phyloP scores from a whole-genome alignment of 371 early-diverging fungal genomes.

The Actinomucor elegans region DNA sequence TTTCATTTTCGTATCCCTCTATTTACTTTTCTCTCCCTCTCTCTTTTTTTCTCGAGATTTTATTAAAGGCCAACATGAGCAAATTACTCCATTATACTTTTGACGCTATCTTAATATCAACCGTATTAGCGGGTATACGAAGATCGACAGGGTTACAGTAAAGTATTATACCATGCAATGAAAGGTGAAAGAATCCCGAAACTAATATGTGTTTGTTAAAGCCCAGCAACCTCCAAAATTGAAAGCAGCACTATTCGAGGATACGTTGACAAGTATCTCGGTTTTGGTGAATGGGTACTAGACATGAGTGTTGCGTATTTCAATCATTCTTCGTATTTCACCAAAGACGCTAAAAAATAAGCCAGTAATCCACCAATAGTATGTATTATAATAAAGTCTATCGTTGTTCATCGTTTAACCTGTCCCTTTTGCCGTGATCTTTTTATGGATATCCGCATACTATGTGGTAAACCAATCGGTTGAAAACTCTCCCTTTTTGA shows the following conservation, averaged over 20 bases:
- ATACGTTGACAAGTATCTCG: constrained; percentile 61
- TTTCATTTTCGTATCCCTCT: no score
- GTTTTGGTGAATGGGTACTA: constrained; percentile 67
- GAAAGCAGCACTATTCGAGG: constrained; percentile 53
- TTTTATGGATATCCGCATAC: no score
- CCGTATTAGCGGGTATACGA: constrained; percentile 77
- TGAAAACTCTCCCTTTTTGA: no score
- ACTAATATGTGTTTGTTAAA: constrained; percentile 7
- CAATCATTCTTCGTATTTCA: constrained; percentile 62
- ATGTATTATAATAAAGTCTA: no score
- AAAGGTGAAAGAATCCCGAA: no score
- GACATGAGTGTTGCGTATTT: constrained; percentile 60
- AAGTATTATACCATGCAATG: neutral
- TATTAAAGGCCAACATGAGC: no score
- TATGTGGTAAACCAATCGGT: no score
- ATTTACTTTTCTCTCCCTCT: no score
- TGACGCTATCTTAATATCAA: constrained; percentile 72
- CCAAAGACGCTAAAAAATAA: constrained; percentile 39
- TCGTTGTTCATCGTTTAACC: no score
- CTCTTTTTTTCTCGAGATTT: no score
- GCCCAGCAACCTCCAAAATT: constrained; percentile 57
- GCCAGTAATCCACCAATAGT: no score
- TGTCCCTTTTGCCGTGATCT: no score
- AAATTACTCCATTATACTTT: constrained; percentile 65
- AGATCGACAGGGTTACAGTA: constrained; percentile 68